These are phyloP conservation scores for Colletotrichum tamarilloi DNA, from an alignment of 2,329 filamentous ascomycete genomes.

Conservation along the genomic window DNA sequence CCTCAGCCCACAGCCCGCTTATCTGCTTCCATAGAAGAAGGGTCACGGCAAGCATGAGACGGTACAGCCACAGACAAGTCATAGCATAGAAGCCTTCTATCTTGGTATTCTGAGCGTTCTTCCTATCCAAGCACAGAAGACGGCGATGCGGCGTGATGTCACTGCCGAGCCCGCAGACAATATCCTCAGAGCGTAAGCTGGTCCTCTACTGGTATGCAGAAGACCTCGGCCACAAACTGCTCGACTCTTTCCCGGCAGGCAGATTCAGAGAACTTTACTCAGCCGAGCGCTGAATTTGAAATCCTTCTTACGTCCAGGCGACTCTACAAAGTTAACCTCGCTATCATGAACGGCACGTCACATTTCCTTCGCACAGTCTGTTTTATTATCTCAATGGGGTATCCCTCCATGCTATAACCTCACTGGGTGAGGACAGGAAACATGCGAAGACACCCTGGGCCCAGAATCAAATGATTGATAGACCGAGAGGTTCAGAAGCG, in stretches of 20 bases:
- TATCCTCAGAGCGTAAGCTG: constrained; percentile 8
- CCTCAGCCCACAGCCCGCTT: not conserved
- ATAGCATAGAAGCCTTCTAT: constrained; percentile 8
- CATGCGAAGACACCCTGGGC: not conserved
- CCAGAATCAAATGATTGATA: not conserved
- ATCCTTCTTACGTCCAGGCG: not conserved
- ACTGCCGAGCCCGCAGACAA: not conserved
- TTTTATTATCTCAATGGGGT: not conserved
- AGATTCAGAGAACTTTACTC: not conserved
- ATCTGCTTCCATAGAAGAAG: not conserved
- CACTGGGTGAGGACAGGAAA: not conserved
- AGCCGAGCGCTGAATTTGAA: not conserved
- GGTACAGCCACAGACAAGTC: constrained; percentile 10
- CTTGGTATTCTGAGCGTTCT: not conserved
- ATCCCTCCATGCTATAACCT: not conserved
- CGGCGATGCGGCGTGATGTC: constrained; percentile 16
- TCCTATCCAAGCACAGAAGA: not conserved
- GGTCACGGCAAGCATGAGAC: not conserved
- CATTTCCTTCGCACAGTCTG: not conserved
- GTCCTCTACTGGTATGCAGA: constrained; percentile 5
- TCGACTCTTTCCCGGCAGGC: not conserved
- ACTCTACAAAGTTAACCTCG: not conserved
- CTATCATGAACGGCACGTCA: not conserved
- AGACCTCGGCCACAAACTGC: not conserved
- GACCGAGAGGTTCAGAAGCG: not conserved